These are phyloP conservation scores for Juglanconis oblonga DNA, from an alignment of 2,329 filamentous ascomycete species.

Conservation along the genomic window DNA sequence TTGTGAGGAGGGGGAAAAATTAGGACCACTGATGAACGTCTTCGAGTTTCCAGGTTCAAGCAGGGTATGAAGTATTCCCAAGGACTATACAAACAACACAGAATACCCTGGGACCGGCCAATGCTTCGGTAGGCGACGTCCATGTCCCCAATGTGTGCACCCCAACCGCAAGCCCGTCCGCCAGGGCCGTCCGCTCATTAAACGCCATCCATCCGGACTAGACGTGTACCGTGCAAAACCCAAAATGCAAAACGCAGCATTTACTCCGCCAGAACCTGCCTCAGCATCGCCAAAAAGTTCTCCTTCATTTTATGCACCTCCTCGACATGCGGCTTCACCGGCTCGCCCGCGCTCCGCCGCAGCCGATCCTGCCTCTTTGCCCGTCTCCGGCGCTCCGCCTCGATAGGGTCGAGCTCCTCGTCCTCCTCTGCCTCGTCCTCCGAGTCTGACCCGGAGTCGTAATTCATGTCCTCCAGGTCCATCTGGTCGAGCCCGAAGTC, in stretches of 20 bases:
- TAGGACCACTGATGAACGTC: background rate
- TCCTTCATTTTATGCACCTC: conserved; percentile 80
- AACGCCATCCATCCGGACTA: background rate
- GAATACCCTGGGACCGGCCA: background rate
- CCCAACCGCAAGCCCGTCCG: background rate
- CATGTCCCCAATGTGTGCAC: background rate
- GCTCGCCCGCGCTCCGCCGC: conserved; percentile 77
- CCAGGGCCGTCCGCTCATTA: background rate
- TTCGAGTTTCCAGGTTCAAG: background rate
- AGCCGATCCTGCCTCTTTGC: conserved; percentile 77
- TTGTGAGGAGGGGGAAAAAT: too few relatives aligned
- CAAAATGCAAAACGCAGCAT: background rate
- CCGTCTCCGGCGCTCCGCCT: conserved; percentile 76
- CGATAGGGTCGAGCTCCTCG: conserved; percentile 82
- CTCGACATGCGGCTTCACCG: conserved; percentile 71
- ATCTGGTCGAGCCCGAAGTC: conserved; percentile 90
- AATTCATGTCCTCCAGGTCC: conserved; percentile 82
- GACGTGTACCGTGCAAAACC: background rate
- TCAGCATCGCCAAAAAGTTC: conserved; percentile 77
- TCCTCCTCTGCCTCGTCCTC: conserved; percentile 68
- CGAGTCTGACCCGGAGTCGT: conserved; percentile 61
- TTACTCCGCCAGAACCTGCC: conserved; percentile 75
- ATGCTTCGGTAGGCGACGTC: background rate
- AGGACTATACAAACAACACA: background rate
- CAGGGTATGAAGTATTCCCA: background rate